Evolutionary conservation across 1,284 basidiomycete genomes (phyloP).

Genomic region (Chondrostereum purpureum): DNA sequence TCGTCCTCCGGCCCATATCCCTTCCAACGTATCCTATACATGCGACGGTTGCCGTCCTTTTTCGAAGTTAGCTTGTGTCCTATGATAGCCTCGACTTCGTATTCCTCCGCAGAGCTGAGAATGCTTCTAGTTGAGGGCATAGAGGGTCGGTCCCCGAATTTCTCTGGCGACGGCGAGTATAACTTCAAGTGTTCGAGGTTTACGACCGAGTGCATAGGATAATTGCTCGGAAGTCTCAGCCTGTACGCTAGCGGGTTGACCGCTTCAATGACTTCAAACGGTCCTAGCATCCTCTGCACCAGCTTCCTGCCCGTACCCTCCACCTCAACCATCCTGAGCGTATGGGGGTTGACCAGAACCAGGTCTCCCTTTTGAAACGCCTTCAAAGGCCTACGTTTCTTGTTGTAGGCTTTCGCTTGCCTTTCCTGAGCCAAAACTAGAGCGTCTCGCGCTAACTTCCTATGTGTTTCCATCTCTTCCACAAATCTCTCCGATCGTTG

Average conservation of each 20-base stretch:
- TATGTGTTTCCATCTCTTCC: neutral
- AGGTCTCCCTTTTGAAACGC: conserved; percentile 19
- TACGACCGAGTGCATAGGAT: conserved; percentile 22
- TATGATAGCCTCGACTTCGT: conserved; percentile 16
- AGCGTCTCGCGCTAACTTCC: neutral
- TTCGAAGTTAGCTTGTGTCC: conserved; percentile 4
- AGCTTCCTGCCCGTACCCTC: conserved; percentile 26
- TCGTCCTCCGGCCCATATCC: conserved; percentile 18
- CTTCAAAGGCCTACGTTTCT: conserved; percentile 5
- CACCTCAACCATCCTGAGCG: conserved; percentile 18
- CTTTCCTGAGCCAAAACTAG: conserved; percentile 12
- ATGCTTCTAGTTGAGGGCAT: conserved; percentile 9
- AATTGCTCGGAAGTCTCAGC: conserved; percentile 18
- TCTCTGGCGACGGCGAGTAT: conserved; percentile 12
- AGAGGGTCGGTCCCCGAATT: conserved; percentile 14
- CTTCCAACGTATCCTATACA: conserved; percentile 17
- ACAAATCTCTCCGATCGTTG: conserved; percentile 3
- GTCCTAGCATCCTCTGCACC: conserved; percentile 23
- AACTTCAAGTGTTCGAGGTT: conserved; percentile 23
- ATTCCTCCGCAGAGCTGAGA: conserved; percentile 12
- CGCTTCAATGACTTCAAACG: conserved; percentile 23
- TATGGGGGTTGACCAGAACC: conserved; percentile 26
- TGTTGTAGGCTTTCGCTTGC: conserved; percentile 17
- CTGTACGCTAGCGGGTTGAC: conserved; percentile 22
- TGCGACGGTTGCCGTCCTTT: conserved; percentile 9